phyloP scores from a whole-genome alignment of 2,329 filamentous ascomycete species.

The Beauveria varroae region DNA sequence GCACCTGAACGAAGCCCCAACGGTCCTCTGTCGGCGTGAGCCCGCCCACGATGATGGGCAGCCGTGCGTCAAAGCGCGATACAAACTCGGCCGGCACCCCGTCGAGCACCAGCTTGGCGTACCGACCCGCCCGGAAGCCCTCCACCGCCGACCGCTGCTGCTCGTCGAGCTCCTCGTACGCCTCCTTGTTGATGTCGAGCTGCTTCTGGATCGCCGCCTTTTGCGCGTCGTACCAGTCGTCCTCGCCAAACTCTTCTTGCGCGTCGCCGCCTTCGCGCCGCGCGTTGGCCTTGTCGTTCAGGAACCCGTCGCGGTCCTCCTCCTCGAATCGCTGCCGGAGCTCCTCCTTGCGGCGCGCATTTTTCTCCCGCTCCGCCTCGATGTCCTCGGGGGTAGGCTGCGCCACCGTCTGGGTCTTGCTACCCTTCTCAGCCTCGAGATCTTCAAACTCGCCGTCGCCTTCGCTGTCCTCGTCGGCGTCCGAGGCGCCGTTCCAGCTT shows the following conservation, averaged over 20 bases:
- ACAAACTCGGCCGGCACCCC: constrained; percentile 88
- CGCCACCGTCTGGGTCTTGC: constrained; percentile 23
- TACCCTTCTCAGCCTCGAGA: constrained; percentile 64
- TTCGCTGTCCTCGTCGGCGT: constrained; percentile 44
- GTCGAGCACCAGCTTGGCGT: constrained; percentile 84
- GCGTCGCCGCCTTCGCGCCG: constrained; percentile 59
- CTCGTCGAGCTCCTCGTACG: constrained; percentile 83
- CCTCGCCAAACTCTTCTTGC: constrained; percentile 86
- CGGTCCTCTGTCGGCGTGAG: constrained; percentile 88
- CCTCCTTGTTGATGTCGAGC: constrained; percentile 89
- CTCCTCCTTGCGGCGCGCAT: constrained; percentile 89
- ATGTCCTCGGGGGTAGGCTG: constrained; percentile 45
- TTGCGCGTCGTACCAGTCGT: constrained; percentile 97
- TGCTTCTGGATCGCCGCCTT: constrained; percentile 95
- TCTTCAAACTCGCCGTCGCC: constrained; percentile 49
- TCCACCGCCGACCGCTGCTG: constrained; percentile 76
- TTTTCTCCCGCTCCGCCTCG: constrained; percentile 84
- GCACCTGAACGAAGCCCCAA: constrained; percentile 89
- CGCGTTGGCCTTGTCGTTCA: constrained; percentile 78
- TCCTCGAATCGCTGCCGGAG: constrained; percentile 92
- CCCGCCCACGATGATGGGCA: constrained; percentile 85
- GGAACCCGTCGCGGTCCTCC: constrained; percentile 93
- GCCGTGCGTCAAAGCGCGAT: constrained; percentile 69
- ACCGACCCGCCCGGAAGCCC: constrained; percentile 85
- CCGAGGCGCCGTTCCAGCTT: constrained; percentile 44